A percentile compares a stretch with the other conserved stretches of the same genome.
phyloP scores from a whole-genome alignment of 75 land plant species.

The Pinus tabuliformis region DNA sequence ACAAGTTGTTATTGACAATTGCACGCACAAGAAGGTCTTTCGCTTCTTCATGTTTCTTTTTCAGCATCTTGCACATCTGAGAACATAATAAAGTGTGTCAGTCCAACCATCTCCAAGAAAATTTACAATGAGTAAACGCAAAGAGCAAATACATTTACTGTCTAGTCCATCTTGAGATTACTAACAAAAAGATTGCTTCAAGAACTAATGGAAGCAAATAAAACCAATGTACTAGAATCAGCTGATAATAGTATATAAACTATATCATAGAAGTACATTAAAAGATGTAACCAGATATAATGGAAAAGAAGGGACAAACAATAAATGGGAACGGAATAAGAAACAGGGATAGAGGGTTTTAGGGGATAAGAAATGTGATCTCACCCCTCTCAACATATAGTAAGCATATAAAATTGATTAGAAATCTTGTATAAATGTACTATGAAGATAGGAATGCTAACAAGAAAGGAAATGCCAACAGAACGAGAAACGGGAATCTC shows the following conservation, averaged over 20 bases:
- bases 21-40: conserved; percentile 66
- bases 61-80: conserved; percentile 65
- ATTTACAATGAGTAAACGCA: background rate
- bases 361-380: no score
- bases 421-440: no score
- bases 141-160: background rate
- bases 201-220: background rate
- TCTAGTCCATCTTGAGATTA: background rate
- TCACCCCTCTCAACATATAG: no score
- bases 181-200: background rate
- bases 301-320: no score
- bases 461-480: no score
- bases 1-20: conserved; percentile 46
- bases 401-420: no score
- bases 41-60: conserved; percentile 68
- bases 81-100: background rate
- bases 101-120: background rate
- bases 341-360: no score
- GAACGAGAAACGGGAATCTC: no score
- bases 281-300: no score
- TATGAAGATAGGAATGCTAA: no score
- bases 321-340: no score
- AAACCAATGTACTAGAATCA: background rate
- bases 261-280: background rate
- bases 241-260: background rate